A percentile compares a stretch with the other conserved stretches of the same genome.
phyloP scores from a whole-genome alignment of 768 basidiomycete genomes.

The Pleurotus tuber-regium region DNA sequence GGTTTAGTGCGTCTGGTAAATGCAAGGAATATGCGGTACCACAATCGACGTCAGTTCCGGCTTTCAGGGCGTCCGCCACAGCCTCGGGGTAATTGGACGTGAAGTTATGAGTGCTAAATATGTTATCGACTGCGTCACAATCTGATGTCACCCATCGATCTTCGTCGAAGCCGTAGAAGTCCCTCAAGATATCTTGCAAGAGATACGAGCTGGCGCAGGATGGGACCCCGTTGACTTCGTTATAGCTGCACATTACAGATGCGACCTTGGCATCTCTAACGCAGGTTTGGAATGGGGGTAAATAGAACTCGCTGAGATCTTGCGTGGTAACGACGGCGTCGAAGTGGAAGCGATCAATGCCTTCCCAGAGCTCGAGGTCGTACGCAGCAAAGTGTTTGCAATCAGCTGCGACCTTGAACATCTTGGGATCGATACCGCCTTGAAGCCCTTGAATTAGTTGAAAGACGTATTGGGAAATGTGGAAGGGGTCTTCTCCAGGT shows the following conservation, averaged over 20 bases:
- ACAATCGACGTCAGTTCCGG: constrained; percentile 56
- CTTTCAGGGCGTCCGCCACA: constrained; percentile 47
- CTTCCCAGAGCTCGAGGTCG: constrained; percentile 56
- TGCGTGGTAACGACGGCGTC: constrained; percentile 53
- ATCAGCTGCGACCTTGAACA: constrained; percentile 51
- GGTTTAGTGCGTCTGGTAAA: constrained; percentile 46
- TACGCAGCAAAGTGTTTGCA: constrained; percentile 64
- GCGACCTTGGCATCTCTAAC: constrained; percentile 61
- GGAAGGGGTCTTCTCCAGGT: constrained; percentile 59
- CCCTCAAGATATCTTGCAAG: constrained; percentile 48
- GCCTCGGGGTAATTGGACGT: constrained; percentile 43
- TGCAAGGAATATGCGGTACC: constrained; percentile 44
- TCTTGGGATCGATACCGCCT: constrained; percentile 54
- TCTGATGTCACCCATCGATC: constrained; percentile 57
- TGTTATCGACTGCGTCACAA: constrained; percentile 53
- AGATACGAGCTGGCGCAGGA: constrained; percentile 53
- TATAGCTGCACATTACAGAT: constrained; percentile 64
- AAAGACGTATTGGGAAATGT: constrained; percentile 49
- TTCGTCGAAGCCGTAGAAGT: constrained; percentile 48
- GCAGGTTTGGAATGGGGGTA: constrained; percentile 55
- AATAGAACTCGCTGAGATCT: constrained; percentile 55
- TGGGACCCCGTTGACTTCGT: constrained; percentile 58
- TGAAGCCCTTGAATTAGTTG: constrained; percentile 54
- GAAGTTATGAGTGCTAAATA: constrained; percentile 49
- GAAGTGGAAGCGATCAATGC: constrained; percentile 46